These are phyloP conservation scores for Leccinum broughii DNA, from an alignment of 768 basidiomycete species.

Conservation along the genomic window DNA sequence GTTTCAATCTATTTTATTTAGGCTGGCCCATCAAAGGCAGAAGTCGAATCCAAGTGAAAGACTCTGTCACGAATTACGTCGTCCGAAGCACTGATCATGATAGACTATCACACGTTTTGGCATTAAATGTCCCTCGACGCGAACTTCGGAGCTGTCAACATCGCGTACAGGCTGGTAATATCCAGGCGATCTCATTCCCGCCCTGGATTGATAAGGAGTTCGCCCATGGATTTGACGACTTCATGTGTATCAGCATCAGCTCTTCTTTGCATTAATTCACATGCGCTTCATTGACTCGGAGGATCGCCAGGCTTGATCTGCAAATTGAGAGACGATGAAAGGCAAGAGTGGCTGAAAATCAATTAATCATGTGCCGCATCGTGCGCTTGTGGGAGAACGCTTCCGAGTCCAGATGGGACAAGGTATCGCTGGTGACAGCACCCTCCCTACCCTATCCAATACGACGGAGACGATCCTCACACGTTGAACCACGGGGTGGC, in stretches of 20 bases:
- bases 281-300: constrained; percentile 13
- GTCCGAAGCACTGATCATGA: background rate
- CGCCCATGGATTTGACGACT: constrained; percentile 16
- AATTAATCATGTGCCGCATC: constrained; percentile 10
- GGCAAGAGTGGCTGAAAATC: constrained; percentile 11
- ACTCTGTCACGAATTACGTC: constrained; percentile 7
- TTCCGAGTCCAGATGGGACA: constrained; percentile 9
- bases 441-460: constrained; percentile 3
- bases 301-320: constrained; percentile 17
- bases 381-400: constrained; percentile 7
- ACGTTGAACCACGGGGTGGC: background rate
- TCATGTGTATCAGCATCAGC: constrained; percentile 12
- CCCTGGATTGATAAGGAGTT: constrained; percentile 7
- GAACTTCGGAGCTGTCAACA: constrained; percentile 4
- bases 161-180: constrained; percentile 10
- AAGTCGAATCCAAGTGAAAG: constrained; percentile 10
- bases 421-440: constrained; percentile 1
- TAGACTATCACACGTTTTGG: constrained; percentile 12
- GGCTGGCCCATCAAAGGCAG: constrained; percentile 9
- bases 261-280: constrained; percentile 6
- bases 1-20: too few relatives aligned
- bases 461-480: constrained; percentile 8
- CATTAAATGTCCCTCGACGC: constrained; percentile 5
- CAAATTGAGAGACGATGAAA: constrained; percentile 7
- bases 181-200: background rate